phyloP scores from a whole-genome alignment of 371 early-diverging fungal genomes.

The Syncephalastrum racemosum region DNA sequence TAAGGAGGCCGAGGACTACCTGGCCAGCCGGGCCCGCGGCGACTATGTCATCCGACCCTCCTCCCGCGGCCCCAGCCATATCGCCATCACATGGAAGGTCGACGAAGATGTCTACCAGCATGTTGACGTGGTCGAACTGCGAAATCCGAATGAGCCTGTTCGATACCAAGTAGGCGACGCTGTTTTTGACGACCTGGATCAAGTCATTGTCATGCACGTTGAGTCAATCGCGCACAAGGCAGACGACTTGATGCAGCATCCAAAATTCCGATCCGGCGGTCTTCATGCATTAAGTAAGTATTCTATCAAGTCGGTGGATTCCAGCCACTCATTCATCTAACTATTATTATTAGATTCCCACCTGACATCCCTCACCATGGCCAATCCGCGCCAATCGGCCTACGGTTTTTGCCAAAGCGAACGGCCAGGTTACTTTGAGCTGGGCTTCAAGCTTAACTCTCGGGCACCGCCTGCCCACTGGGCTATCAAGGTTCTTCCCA shows the following conservation, averaged over 20 bases:
- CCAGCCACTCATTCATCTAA: background rate
- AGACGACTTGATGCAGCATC: conserved; percentile 62
- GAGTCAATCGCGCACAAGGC: conserved; percentile 78
- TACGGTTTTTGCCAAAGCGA: conserved; percentile 58
- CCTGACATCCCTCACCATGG: conserved; percentile 34
- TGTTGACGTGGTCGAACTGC: conserved; percentile 80
- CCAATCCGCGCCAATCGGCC: conserved; percentile 54
- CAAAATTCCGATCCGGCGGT: conserved; percentile 59
- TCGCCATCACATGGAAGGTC: conserved; percentile 94
- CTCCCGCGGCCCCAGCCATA: conserved; percentile 80
- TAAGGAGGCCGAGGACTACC: conserved; percentile 73
- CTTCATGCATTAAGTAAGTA: conserved; percentile 31
- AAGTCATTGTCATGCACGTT: conserved; percentile 85
- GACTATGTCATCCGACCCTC: conserved; percentile 93
- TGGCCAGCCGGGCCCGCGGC: conserved; percentile 70
- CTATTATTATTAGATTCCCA: conserved; percentile 34
- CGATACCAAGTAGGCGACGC: conserved; percentile 58
- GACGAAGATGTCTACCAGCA: conserved; percentile 86
- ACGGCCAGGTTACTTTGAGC: conserved; percentile 53
- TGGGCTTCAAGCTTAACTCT: conserved; percentile 48
- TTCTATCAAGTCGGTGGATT: background rate
- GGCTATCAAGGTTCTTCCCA: conserved; percentile 64
- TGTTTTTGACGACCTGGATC: conserved; percentile 85
- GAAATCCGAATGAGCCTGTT: conserved; percentile 49
- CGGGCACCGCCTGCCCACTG: conserved; percentile 38